Evolutionary conservation across 2,329 filamentous ascomycete species (phyloP).

Genomic region (Monilinia vaccinii-corymbosi): DNA sequence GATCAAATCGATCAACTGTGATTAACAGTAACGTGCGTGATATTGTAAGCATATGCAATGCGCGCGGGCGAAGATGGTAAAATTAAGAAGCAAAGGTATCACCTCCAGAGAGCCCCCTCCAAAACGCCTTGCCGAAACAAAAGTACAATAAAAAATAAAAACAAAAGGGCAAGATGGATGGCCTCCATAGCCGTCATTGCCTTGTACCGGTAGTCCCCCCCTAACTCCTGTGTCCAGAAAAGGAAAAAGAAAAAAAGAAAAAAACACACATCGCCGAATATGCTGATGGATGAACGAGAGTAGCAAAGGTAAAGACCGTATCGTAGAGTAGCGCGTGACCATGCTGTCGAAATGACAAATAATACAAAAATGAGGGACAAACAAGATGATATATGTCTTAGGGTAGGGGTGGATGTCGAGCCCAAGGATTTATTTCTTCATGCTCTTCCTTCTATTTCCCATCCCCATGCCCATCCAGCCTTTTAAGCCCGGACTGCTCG

Average conservation of each 20-base stretch:
- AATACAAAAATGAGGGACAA: background rate
- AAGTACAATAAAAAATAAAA: background rate
- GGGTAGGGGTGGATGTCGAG: background rate
- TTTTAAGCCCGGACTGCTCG: slow-evolving; percentile 1
- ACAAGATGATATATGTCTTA: background rate
- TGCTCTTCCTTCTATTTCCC: slow-evolving; percentile 17
- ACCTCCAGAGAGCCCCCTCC: background rate
- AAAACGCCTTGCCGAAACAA: background rate
- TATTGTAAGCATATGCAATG: slow-evolving; percentile 5
- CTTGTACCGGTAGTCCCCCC: background rate
- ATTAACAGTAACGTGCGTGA: background rate
- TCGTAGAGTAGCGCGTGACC: background rate
- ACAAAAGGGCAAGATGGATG: background rate
- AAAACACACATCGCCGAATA: background rate
- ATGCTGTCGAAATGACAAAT: slow-evolving; percentile 1
- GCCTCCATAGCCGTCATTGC: slow-evolving; percentile 3
- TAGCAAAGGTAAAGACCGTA: background rate
- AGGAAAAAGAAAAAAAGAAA: no score
- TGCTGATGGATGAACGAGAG: background rate
- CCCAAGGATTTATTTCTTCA: slow-evolving; percentile 6
- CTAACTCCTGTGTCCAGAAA: background rate
- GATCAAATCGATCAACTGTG: background rate
- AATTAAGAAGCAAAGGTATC: slow-evolving; percentile 5
- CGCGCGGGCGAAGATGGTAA: background rate
- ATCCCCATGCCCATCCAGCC: slow-evolving; percentile 7